These are phyloP conservation scores for Aspergillus wentii DNA, from an alignment of 495 filamentous ascomycete genomes.

Conservation along the genomic window DNA sequence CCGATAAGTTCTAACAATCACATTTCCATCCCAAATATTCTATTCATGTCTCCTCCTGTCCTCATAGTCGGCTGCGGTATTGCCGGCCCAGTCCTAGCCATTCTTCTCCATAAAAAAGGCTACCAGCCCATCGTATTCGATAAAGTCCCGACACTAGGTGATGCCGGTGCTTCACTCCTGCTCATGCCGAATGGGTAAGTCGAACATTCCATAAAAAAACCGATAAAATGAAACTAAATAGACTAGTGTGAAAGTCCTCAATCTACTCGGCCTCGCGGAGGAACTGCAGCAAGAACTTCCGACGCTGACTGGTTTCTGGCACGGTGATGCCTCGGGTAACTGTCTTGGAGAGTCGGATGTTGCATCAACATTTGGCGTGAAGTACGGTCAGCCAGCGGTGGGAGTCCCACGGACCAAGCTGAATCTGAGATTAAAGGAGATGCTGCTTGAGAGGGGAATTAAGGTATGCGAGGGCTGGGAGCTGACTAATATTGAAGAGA, in stretches of 20 bases:
- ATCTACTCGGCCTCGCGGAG: neutral
- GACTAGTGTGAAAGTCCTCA: slow-evolving; percentile 3
- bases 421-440: slow-evolving; percentile 7
- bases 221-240: neutral
- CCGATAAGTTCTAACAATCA: no score
- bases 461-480: slow-evolving; percentile 11
- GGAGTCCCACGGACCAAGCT: slow-evolving; percentile 8
- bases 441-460: slow-evolving; percentile 3
- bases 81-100: slow-evolving; percentile 16
- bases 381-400: slow-evolving; percentile 6
- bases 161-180: slow-evolving; percentile 18
- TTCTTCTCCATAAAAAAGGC: slow-evolving; percentile 15
- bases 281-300: neutral
- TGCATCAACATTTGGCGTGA: slow-evolving; percentile 1
- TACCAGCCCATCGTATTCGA: slow-evolving; percentile 22
- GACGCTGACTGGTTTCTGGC: neutral
- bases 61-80: slow-evolving; percentile 20
- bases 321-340: neutral
- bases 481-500: slow-evolving; percentile 6
- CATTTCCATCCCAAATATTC: no score
- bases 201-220: neutral
- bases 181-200: slow-evolving; percentile 18
- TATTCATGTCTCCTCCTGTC: slow-evolving; percentile 12
- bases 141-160: slow-evolving; percentile 12
- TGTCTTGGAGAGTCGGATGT: slow-evolving; percentile 4